A percentile compares a stretch with the other conserved stretches of the same genome.
phyloP scores from a whole-genome alignment of 495 filamentous ascomycete genomes.

The Neurospora africana region DNA sequence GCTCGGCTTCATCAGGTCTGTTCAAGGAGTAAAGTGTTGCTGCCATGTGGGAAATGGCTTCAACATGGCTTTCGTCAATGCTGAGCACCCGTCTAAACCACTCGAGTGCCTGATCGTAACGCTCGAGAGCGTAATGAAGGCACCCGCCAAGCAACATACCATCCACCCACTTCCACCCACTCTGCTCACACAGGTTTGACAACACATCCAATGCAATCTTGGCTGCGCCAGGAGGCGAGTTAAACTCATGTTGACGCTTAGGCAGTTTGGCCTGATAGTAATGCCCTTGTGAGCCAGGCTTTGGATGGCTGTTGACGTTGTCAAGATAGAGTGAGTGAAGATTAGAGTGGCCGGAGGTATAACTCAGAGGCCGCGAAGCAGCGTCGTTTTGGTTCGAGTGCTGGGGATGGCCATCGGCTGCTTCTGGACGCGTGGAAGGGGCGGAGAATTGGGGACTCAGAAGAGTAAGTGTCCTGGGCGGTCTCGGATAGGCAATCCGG shows the following conservation, averaged over 20 bases:
- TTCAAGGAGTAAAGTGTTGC: slow-evolving; percentile 79
- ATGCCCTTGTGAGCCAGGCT: slow-evolving; percentile 3
- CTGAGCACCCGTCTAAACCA: slow-evolving; percentile 83
- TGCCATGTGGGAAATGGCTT: slow-evolving; percentile 88
- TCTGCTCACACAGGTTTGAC: slow-evolving; percentile 71
- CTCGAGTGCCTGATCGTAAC: slow-evolving; percentile 72
- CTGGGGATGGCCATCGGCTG: slow-evolving; percentile 11
- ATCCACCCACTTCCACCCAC: slow-evolving; percentile 88
- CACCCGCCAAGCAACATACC: slow-evolving; percentile 91
- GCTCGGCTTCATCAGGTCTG: slow-evolving; percentile 72
- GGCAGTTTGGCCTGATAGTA: slow-evolving; percentile 10
- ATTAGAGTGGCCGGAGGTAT: neutral
- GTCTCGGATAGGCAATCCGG: slow-evolving; percentile 38
- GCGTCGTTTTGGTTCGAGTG: slow-evolving; percentile 17
- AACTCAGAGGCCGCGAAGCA: slow-evolving; percentile 4
- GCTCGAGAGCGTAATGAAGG: slow-evolving; percentile 82
- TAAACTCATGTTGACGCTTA: slow-evolving; percentile 9
- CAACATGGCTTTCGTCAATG: slow-evolving; percentile 83
- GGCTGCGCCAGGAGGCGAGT: slow-evolving; percentile 39
- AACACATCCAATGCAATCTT: slow-evolving; percentile 68
- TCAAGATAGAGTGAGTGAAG: neutral
- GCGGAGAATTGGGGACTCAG: neutral
- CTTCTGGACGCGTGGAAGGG: slow-evolving; percentile 2
- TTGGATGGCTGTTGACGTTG: neutral
- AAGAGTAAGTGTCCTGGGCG: slow-evolving; percentile 23